Conservation (phyloP, 2,329 filamentous ascomycete genomes). For the Diaporthe citriasiana region DNA sequence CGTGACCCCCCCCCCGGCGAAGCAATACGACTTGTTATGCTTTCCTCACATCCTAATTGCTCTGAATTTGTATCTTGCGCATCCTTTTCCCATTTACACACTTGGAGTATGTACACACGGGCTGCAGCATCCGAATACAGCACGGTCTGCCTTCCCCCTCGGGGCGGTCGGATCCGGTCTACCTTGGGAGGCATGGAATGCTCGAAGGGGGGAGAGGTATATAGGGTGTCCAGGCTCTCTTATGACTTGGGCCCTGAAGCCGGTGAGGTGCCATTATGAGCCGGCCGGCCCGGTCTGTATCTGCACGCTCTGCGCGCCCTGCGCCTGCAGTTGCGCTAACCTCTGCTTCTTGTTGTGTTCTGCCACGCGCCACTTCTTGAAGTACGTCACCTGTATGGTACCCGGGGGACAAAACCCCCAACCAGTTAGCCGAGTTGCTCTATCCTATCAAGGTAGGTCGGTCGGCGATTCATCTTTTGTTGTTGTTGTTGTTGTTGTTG, state of each 20-base stretch:
- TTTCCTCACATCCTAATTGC: background rate
- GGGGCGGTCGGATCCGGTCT: too few species aligned
- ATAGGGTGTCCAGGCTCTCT: background rate
- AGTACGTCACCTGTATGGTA: conserved; percentile 89
- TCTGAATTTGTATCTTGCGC: background rate
- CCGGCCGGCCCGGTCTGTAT: conserved; percentile 45
- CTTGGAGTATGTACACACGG: background rate
- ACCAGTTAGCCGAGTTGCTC: background rate
- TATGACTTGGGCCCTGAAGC: background rate
- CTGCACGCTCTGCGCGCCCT: conserved; percentile 76
- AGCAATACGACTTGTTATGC: background rate
- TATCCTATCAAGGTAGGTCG: background rate
- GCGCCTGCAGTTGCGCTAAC: conserved; percentile 79
- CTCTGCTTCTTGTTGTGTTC: conserved; percentile 89
- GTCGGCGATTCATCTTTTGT: too few species aligned
- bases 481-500: too few species aligned
- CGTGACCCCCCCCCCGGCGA: background rate
- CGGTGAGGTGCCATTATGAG: conserved; percentile 6
- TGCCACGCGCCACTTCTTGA: conserved; percentile 96
- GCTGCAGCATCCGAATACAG: background rate
- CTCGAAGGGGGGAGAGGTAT: background rate
- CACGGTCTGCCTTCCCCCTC: too few species aligned
- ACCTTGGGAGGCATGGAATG: background rate
- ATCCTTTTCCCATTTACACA: background rate
- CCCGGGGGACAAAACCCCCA: too few species aligned